phyloP scores from a whole-genome alignment of 176 grass and related monocot genomes.

The Eremochloa ophiuroides region DNA sequence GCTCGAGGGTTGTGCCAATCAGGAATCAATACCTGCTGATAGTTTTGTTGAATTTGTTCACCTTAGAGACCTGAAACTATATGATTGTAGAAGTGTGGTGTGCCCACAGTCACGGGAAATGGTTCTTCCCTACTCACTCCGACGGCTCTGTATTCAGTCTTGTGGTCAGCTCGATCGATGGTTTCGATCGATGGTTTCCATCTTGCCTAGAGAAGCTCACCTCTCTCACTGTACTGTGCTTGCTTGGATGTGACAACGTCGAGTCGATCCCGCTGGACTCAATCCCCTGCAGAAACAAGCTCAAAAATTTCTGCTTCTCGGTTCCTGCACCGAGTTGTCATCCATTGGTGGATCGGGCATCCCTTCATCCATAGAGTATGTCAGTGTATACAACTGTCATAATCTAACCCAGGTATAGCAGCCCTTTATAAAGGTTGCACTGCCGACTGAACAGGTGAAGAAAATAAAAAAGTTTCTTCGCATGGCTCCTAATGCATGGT shows the following conservation, averaged over 20 bases:
- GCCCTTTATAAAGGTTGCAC: background rate
- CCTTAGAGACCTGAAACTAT: background rate
- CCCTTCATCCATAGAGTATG: background rate
- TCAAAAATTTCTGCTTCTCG: background rate
- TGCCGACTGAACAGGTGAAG: too few relatives aligned
- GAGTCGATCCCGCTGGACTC: background rate
- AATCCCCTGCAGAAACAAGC: background rate
- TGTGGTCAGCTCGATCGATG: too few relatives aligned
- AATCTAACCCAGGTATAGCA: background rate
- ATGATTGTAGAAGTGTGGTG: background rate
- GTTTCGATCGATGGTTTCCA: background rate
- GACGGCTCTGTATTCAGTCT: background rate
- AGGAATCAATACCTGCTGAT: background rate
- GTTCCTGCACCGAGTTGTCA: background rate
- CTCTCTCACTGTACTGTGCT: background rate
- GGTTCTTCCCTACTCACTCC: background rate
- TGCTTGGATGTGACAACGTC: background rate
- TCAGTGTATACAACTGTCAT: background rate
- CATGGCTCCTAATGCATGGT: too few relatives aligned
- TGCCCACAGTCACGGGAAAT: background rate
- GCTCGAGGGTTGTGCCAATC: background rate
- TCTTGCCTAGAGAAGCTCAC: background rate
- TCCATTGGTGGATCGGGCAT: background rate
- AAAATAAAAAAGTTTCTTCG: too few relatives aligned
- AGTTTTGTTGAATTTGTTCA: background rate